Evolutionary conservation across 2,329 filamentous ascomycete genomes (phyloP), one percentile per base, ranked within the genome.

Genomic region (Arthrobotrys sinensis): DNA sequence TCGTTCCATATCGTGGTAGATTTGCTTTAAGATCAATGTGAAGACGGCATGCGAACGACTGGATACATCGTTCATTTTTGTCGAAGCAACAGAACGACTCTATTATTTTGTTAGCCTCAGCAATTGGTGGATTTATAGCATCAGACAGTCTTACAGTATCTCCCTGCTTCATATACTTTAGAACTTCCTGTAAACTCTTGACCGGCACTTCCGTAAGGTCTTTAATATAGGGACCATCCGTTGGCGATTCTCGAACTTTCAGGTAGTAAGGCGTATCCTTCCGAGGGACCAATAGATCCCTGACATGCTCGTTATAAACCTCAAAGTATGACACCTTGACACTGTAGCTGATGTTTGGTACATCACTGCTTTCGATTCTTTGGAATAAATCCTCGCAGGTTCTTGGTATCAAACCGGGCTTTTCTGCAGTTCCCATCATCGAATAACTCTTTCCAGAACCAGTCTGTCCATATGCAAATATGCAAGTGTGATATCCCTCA

Each of bases 51-150:
- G 96, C 80, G 94, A 97, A 84, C 96, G 92, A 80, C 93, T 97
- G 67, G 93, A 97, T 1, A 95, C 98, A 85, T 99, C 96, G 85
- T 99, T 99, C 96, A 99, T 99, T 86, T 97, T 98, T 76, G 96
- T 99, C 83, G 93, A 94, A 12, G 96, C 96, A 19, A 90, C 91
- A 0, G 96, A 98, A 57, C 96, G 91, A 73, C 92, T 97, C 80
- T 81, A 34, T 52, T 11, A n/a, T 43, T 34, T 62, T 32, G 24
- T 40, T 43, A 50, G 85, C 36, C 1, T 73, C n/a, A 43, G 50
- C n/a, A 14, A 16, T 36, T n/a, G 8, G 1, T 10, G n/a, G 24
- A 2, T 11, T 11, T 21, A 3, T 34, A 45, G 19, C 52, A 36
- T 6, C 24, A 38, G 5, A 7, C 1, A 4, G 50, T 73, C 76